phyloP scores from a whole-genome alignment of 2,329 filamentous ascomycete species.

The Aplosporella prunicola region DNA sequence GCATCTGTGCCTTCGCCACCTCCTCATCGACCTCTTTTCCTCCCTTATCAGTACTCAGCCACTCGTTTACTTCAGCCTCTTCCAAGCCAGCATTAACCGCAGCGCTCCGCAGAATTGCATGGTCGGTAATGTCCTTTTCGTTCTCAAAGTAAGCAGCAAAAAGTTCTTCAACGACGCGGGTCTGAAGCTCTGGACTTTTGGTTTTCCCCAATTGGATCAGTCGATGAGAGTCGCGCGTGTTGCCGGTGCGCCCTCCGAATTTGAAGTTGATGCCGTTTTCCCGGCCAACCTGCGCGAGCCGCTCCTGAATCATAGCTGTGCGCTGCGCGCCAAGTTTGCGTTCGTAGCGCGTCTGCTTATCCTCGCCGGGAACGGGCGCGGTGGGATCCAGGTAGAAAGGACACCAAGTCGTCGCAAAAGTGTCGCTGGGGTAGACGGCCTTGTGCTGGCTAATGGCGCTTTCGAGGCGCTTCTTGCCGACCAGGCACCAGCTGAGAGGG shows the following conservation, averaged over 20 bases:
- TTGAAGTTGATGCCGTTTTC: slow-evolving; percentile 64
- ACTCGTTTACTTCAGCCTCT: slow-evolving; percentile 33
- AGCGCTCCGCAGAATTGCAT: slow-evolving; percentile 30
- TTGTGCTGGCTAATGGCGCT: slow-evolving; percentile 61
- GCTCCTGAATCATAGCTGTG: slow-evolving; percentile 45
- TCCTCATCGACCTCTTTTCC: slow-evolving; percentile 38
- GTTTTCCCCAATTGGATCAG: slow-evolving; percentile 59
- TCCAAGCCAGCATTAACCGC: slow-evolving; percentile 37
- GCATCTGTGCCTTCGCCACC: slow-evolving; percentile 34
- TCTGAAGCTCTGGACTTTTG: slow-evolving; percentile 42
- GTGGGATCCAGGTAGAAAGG: slow-evolving; percentile 73
- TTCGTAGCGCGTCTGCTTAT: slow-evolving; percentile 50
- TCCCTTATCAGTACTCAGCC: slow-evolving; percentile 36
- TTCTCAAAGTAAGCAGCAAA: slow-evolving; percentile 37
- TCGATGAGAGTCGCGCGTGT: slow-evolving; percentile 71
- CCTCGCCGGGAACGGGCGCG: slow-evolving; percentile 43
- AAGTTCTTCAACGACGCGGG: slow-evolving; percentile 30
- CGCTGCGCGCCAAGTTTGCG: slow-evolving; percentile 57
- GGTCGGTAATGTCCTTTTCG: slow-evolving; percentile 39
- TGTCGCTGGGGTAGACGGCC: slow-evolving; percentile 55
- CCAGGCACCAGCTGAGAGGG: slow-evolving; percentile 47
- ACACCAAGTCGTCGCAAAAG: slow-evolving; percentile 63
- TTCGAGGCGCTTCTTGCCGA: slow-evolving; percentile 67
- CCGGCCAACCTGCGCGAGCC: slow-evolving; percentile 49
- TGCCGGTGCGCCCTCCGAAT: slow-evolving; percentile 61